phyloP scores from a whole-genome alignment of 345 rosid genomes.

The Reutealis trisperma region DNA sequence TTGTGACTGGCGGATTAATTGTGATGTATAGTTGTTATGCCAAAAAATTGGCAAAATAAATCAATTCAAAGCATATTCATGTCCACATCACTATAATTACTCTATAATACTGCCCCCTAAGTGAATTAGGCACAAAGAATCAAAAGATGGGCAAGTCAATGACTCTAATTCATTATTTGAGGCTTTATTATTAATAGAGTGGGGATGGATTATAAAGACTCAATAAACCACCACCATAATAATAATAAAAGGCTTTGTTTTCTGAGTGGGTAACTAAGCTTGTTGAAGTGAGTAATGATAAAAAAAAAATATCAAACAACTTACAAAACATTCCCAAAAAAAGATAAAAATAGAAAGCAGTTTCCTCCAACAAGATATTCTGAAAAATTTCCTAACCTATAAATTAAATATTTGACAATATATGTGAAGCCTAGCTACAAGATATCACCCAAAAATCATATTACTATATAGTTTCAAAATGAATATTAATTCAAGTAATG shows the following conservation, averaged over 20 bases:
- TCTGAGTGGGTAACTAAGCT: neutral
- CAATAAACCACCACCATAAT: neutral
- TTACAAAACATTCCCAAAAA: neutral
- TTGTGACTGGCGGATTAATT: too few relatives aligned
- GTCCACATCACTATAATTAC: constrained; percentile 31
- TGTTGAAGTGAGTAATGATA: neutral
- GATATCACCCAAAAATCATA: neutral
- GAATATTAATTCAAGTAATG: neutral
- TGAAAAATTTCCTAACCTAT: neutral
- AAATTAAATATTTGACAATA: neutral
- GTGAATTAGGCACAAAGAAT: constrained; percentile 25
- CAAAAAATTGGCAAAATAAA: too few relatives aligned
- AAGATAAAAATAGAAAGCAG: neutral
- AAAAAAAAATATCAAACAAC: too few relatives aligned
- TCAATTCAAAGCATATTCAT: neutral
- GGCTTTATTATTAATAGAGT: constrained; percentile 19
- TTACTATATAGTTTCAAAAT: too few relatives aligned
- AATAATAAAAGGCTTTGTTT: too few relatives aligned
- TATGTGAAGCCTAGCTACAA: neutral
- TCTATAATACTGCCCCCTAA: constrained; percentile 17
- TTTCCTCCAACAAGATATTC: neutral
- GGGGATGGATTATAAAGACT: constrained; percentile 17
- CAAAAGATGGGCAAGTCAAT: constrained; percentile 26
- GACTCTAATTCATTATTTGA: constrained; percentile 22
- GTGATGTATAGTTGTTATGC: too few relatives aligned